Base-by-base conservation (phyloP, 1,284 basidiomycete genomes). In the Sporisorium scitamineum region DNA sequence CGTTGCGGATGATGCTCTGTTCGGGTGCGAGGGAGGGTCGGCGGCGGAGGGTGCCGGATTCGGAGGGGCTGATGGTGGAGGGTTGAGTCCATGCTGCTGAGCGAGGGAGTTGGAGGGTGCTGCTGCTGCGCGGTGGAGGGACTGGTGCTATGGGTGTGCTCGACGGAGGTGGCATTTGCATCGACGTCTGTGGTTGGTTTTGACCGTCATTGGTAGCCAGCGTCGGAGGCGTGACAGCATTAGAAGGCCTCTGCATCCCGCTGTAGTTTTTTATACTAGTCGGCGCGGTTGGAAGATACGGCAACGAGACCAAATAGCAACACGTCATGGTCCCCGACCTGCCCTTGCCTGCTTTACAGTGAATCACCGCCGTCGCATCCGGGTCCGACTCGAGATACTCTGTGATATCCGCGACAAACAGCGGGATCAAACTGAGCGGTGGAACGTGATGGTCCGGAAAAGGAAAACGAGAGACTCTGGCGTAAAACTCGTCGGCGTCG, bases 371-470 rank as follows among this genome's bases (percentile, higher is more conserved):
- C 16, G 94, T 91, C 51, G 91, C 88, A 9, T 92, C 89, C 3
- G 88, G 87, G 16, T 91, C 90, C 0, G 89, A 90, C 45, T 89
- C 88, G 3, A 95, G 87, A 92, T 92, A 95, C n/a, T 88, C 86
- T 44, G 88, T 89, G 85, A 95, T 93, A 84, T 94, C 93, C 18
- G 91, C 88, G 0, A 92, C 91, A 9, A 91, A 90, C 14, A 95
- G 88, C 5, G 92, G 89, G 58, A 96, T 88, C 56, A 94, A 88
- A 1, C 91, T 89, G n/a, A 95, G 86, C 0, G 94, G 94, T 7
- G 94, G 94, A 2, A 92, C 91, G 84, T 85, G 81, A 44, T 85
- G 84, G 84, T 94, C 93, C 13, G 94, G 94, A 78, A 94, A 95
- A 0, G 94, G 94, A 81, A 92, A 94, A 64, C 93, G 88, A 76